Evolutionary conservation across 352 stramenopile genomes (phyloP), one percentile per base, ranked within the genome.

Genomic region (Pythium biforme): DNA sequence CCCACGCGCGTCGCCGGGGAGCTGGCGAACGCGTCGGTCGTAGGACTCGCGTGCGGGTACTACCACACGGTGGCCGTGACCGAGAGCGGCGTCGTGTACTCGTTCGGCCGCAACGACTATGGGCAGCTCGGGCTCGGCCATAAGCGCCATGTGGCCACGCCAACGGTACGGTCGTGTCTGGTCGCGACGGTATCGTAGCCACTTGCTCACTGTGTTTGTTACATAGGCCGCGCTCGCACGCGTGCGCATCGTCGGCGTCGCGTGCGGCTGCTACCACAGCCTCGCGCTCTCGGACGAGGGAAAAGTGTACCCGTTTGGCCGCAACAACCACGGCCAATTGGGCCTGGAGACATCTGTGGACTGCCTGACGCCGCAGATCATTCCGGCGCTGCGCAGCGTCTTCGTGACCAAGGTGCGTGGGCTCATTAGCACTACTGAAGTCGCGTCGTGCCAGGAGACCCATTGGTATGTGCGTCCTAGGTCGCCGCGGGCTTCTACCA

Each of bases 241-340:
- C 3, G 67, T 87, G 25, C 77, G 75, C 14, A 81, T 94, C 50
- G 67, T 81, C n/a, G 77, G 90, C 33, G 78, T 93, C 20, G 77
- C 86, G 26, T 95, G 86, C 27, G 88, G 88, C 20, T 94, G 85
- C 66, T 95, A 95, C 51, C 88, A 96, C 71, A 96, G 83, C 23
- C 74, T 96, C 12, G 61, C 77, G 3, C 79, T 95, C 29, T 91
- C 82, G 17, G 82, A 92, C n/a, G 79, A 93, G 31, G 88, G 86
- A 10, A 90, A 89, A 63, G 86, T 96, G 40, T 95, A 92, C 56
- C 92, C 96, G 20, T 98, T 97, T 69, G 93, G 93, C 23, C 75
- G 92, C 31, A 98, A 98, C 67, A 97, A 98, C 58, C 92, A 98
- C 68, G 93, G 93, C 1, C 93, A 98, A 43, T 77, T 98, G 34